phyloP scores from a whole-genome alignment of 352 stramenopile genomes.

The Phytopythium delawarense region DNA sequence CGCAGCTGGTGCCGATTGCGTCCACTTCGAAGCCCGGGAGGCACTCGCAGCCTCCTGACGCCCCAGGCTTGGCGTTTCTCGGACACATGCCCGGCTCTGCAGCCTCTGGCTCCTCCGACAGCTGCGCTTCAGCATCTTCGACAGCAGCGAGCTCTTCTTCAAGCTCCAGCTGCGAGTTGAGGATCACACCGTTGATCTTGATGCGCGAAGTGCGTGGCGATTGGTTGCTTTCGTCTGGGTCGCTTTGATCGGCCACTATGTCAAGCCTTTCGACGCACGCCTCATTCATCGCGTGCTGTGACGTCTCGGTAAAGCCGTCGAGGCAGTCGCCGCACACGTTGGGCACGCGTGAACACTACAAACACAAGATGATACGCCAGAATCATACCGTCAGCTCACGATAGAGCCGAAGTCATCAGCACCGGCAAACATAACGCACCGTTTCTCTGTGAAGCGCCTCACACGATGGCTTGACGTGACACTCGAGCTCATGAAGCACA shows the following conservation, averaged over 20 bases:
- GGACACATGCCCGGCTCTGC: conserved; percentile 24
- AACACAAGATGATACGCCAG: neutral
- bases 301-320: conserved; percentile 29
- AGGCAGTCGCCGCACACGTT: conserved; percentile 75
- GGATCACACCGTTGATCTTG: conserved; percentile 66
- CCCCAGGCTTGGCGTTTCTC: conserved; percentile 21
- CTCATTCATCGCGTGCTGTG: conserved; percentile 21
- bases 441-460: conserved; percentile 43
- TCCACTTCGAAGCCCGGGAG: conserved; percentile 33
- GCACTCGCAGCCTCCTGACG: conserved; percentile 41
- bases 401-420: neutral
- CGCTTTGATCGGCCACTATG: conserved; percentile 6
- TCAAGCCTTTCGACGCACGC: conserved; percentile 22
- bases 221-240: conserved; percentile 2
- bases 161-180: conserved; percentile 28
- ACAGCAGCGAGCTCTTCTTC: conserved; percentile 14
- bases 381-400: neutral
- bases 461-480: conserved; percentile 37
- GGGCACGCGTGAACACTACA: conserved; percentile 35
- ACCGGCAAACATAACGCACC: conserved; percentile 16
- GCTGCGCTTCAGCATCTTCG: neutral
- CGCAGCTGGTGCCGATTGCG: conserved; percentile 20
- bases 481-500: conserved; percentile 61
- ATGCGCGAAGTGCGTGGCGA: conserved; percentile 24
- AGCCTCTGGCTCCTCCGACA: neutral